phyloP scores from a whole-genome alignment of 345 rosid species.

The Passiflora organensis region DNA sequence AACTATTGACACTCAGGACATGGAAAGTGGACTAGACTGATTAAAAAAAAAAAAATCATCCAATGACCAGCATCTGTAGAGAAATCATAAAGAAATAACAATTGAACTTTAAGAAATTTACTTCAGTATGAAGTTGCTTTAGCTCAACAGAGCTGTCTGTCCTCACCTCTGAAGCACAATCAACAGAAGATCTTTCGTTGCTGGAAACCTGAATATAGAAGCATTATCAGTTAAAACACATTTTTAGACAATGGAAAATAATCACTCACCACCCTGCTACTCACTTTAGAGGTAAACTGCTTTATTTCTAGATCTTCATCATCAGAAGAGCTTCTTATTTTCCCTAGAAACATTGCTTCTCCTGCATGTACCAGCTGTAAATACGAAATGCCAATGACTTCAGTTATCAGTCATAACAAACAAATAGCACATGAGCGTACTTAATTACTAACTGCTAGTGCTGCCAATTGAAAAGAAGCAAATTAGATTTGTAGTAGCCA shows the following conservation, averaged over 20 bases:
- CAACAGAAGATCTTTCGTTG: conserved; percentile 28
- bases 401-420: conserved; percentile 13
- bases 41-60: neutral
- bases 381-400: conserved; percentile 14
- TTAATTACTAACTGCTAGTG: conserved; percentile 5
- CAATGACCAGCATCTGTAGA: neutral
- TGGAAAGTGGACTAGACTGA: neutral
- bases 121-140: conserved; percentile 24
- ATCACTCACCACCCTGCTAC: conserved; percentile 12
- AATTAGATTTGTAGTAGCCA: neutral
- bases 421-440: neutral
- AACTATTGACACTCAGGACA: neutral
- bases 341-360: conserved; percentile 48
- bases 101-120: conserved; percentile 17
- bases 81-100: conserved; percentile 9
- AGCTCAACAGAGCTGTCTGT: conserved; percentile 23
- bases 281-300: conserved; percentile 50
- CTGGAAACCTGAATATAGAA: conserved; percentile 29
- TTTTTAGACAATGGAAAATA: conserved; percentile 14
- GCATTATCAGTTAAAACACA: neutral
- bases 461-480: conserved; percentile 6
- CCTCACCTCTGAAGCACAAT: conserved; percentile 25
- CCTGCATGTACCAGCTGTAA: conserved; percentile 61
- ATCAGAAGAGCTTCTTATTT: conserved; percentile 43
- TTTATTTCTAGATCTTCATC: conserved; percentile 50